phyloP scores from a whole-genome alignment of 768 basidiomycete genomes.

The Galerina sulciceps region DNA sequence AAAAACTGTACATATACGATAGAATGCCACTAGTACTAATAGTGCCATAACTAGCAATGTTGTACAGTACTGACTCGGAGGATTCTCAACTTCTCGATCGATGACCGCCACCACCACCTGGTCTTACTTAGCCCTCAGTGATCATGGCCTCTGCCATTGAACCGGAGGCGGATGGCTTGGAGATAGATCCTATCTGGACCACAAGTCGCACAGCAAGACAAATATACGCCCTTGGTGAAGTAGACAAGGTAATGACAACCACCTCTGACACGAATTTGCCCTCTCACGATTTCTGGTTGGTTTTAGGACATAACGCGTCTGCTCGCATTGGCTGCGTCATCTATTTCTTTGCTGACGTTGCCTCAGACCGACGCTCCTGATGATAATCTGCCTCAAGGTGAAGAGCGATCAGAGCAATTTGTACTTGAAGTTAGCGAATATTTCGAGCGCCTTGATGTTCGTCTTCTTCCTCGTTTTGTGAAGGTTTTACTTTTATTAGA shows the following conservation, averaged over 20 bases:
- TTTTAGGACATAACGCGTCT: constrained; percentile 79
- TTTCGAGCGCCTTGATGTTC: constrained; percentile 80
- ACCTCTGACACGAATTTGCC: background rate
- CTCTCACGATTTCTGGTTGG: background rate
- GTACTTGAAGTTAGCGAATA: constrained; percentile 86
- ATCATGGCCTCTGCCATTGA: constrained; percentile 33
- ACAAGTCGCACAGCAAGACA: constrained; percentile 82
- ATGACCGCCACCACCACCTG: constrained; percentile 12
- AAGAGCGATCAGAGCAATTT: constrained; percentile 84
- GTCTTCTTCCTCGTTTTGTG: constrained; percentile 21
- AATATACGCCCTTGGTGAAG: constrained; percentile 79
- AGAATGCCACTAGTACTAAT: background rate
- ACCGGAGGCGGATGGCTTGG: constrained; percentile 38
- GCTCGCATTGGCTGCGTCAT: constrained; percentile 75
- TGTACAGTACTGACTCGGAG: background rate
- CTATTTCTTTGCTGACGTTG: constrained; percentile 78
- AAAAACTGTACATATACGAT: no score
- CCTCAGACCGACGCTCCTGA: constrained; percentile 78
- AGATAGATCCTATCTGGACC: constrained; percentile 80
- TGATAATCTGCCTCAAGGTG: constrained; percentile 75
- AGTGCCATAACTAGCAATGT: background rate
- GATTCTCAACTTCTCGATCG: background rate
- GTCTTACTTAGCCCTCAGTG: constrained; percentile 7
- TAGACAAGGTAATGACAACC: constrained; percentile 61
- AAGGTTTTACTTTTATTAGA: background rate